phyloP scores from a whole-genome alignment of 306 rosid species.

The Corylus heterophylla region DNA sequence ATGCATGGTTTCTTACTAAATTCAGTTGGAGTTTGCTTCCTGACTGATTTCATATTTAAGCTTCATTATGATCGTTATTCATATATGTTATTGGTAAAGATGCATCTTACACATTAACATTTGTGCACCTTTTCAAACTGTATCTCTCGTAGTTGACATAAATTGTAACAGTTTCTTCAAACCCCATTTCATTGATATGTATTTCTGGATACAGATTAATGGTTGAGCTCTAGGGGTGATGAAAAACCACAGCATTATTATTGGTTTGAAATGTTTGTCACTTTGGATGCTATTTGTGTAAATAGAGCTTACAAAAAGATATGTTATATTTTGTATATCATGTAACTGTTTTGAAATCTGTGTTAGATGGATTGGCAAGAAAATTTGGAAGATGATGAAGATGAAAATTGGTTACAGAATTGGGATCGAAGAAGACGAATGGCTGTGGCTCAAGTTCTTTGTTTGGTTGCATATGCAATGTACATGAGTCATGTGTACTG shows the following conservation, averaged over 20 bases:
- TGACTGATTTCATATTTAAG: not conserved
- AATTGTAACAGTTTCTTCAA: not conserved
- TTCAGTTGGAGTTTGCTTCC: not conserved
- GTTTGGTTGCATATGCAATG: conserved; percentile 13
- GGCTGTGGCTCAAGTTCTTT: conserved; percentile 26
- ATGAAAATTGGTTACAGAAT: conserved; percentile 3
- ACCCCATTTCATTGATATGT: not conserved
- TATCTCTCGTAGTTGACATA: not conserved
- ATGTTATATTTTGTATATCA: too few species aligned
- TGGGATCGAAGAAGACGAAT: conserved; percentile 18
- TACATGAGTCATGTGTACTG: not conserved
- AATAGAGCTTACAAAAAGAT: not conserved
- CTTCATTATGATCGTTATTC: not conserved
- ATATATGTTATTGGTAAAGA: not conserved
- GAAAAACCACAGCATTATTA: not conserved
- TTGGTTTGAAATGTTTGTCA: not conserved
- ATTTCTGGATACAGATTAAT: not conserved
- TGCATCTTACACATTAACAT: not conserved
- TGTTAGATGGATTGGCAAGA: not conserved
- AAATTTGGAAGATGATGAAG: not conserved
- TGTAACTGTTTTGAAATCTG: too few species aligned
- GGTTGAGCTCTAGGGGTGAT: conserved; percentile 1
- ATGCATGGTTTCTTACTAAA: not conserved
- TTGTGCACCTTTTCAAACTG: not conserved
- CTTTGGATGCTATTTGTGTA: not conserved